Conservation (phyloP, 1,284 basidiomycete genomes). For the Irpex sp. region DNA sequence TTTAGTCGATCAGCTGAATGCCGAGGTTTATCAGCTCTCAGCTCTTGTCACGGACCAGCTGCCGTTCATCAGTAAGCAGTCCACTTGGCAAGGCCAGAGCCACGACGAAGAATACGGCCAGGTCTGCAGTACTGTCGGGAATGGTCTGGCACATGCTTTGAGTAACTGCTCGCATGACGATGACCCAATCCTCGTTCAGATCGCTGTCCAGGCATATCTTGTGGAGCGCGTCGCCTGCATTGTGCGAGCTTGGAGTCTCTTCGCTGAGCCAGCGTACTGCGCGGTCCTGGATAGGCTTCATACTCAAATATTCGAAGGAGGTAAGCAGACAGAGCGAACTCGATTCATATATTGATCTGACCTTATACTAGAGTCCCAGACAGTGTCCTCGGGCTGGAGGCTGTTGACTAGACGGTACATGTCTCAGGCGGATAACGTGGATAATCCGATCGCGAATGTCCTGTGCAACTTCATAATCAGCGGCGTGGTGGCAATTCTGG, state of each 20-base stretch:
- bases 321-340: constrained; percentile 23
- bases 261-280: constrained; percentile 35
- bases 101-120: background rate
- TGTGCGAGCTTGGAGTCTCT: constrained; percentile 47
- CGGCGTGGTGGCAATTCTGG: background rate
- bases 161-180: constrained; percentile 25
- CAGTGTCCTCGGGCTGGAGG: constrained; percentile 7
- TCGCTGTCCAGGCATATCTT: constrained; percentile 46
- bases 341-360: constrained; percentile 18
- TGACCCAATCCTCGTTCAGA: constrained; percentile 45
- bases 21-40: constrained; percentile 20
- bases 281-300: constrained; percentile 43
- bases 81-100: background rate
- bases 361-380: constrained; percentile 13
- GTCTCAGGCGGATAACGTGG: background rate
- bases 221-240: constrained; percentile 40
- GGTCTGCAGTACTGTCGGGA: constrained; percentile 13
- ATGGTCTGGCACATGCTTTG: constrained; percentile 33
- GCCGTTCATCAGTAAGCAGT: constrained; percentile 2
- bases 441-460: constrained; percentile 1
- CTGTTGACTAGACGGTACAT: constrained; percentile 1
- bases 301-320: constrained; percentile 38
- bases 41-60: constrained; percentile 16
- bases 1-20: constrained; percentile 18
- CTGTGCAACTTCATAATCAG: background rate